Evolutionary conservation across 2,329 filamentous ascomycete genomes (phyloP), one percentile per base, ranked within the genome.

Genomic region (Leptographium flavum): DNA sequence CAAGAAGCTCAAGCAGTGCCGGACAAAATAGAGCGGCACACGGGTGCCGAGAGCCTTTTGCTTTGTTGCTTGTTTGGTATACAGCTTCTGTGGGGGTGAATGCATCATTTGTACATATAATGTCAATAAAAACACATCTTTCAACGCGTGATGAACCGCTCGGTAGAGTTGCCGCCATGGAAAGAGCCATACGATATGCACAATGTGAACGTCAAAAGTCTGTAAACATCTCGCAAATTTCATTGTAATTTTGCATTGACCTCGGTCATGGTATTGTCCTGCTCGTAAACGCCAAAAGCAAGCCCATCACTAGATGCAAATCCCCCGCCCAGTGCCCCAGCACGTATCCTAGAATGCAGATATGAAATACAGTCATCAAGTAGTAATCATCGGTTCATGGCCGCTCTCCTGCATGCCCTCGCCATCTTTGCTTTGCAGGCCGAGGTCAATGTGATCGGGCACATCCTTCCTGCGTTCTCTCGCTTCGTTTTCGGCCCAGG

Each of bases 1-100:
- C 13, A 81, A 77, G 65, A 92, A 90, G 75, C 70, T 96, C 62
- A 96, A 95, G 74, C 76, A 82, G 58, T 77, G 88, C 62, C 75
- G 81, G 57, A 84, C 84, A 53, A 90, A 90, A 68, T 90, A 79
- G 32, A 40, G 35, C n/a, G 19, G 17, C 5, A 8, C 3, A 28
- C 8, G 25, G 25, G n/a, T n/a, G n/a, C n/a, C n/a, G n/a, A 36
- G 5, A 22, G 15, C 10, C 9, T 17, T 6, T 46, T 48, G 45
- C 45, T 37, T 32, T 3, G 19, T 23, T 17, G 9, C 17, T 33
- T 11, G 13, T 47, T 46, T n/a, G 23, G n/a, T n/a, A n/a, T n/a
- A n/a, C n/a, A n/a, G n/a, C n/a, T n/a, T n/a, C n/a, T n/a, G n/a
- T n/a, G n/a, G n/a, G n/a, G n/a, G 31, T 35, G 21, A 23, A 27